These are phyloP conservation scores for Amaranthus hypochondriacus DNA, from an alignment of 148 eudicot species.

Conservation along the genomic window DNA sequence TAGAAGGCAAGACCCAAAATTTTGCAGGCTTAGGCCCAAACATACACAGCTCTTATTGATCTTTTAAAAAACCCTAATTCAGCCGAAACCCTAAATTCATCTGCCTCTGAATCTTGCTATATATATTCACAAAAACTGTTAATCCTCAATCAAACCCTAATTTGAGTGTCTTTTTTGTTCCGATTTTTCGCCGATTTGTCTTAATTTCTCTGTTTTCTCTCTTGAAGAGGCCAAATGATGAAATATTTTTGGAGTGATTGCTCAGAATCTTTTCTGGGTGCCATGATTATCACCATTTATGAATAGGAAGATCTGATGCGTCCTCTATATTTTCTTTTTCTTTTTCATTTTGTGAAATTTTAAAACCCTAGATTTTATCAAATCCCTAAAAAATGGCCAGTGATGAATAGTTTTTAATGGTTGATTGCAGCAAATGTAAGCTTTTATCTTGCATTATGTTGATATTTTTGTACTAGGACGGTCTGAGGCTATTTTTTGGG, in stretches of 20 bases:
- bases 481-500: conserved; percentile 36
- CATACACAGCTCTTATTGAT: no score
- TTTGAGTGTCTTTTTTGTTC: background rate
- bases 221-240: conserved; percentile 30
- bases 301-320: conserved; percentile 64
- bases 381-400: conserved; percentile 8
- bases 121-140: background rate
- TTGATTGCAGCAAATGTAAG: conserved; percentile 18
- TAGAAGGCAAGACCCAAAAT: no score
- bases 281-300: conserved; percentile 10
- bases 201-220: background rate
- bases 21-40: no score
- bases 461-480: conserved; percentile 54
- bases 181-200: background rate
- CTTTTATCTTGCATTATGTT: conserved; percentile 29
- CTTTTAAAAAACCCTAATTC: conserved; percentile 7
- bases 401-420: conserved; percentile 23
- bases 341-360: background rate
- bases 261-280: conserved; percentile 30
- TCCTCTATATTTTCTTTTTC: background rate
- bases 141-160: background rate
- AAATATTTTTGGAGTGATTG: conserved; percentile 12
- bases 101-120: background rate
- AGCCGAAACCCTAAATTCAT: background rate
- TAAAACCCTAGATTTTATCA: background rate